Percentiles rank a stretch among this genome's conserved stretches.
phyloP scores from a whole-genome alignment of 2,329 filamentous ascomycete genomes.

The Venturia oleaginea region DNA sequence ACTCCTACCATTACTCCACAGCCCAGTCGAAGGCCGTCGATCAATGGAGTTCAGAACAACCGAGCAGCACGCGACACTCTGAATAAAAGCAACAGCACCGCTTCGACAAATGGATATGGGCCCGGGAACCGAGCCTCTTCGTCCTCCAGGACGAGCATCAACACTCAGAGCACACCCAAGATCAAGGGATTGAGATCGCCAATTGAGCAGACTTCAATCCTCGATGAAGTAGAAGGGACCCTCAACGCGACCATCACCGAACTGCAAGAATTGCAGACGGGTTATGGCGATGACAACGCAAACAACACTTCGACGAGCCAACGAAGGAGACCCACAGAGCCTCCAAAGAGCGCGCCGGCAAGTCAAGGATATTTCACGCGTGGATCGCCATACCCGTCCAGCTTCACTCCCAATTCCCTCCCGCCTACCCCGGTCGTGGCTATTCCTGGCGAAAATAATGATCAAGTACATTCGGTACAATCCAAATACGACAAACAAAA shows the following conservation, averaged over 20 bases:
- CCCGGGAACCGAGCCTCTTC: neutral
- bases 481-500: constrained; percentile 5
- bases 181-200: neutral
- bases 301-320: neutral
- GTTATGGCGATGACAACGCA: neutral
- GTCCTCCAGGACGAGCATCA: neutral
- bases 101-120: constrained; percentile 1
- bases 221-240: constrained; percentile 14
- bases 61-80: neutral
- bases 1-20: constrained; percentile 7
- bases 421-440: constrained; percentile 1
- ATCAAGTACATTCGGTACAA: neutral
- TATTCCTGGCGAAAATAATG: neutral
- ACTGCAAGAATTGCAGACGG: constrained; percentile 11
- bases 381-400: neutral
- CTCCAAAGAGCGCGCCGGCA: constrained; percentile 6
- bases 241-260: constrained; percentile 13
- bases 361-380: neutral
- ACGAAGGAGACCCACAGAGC: neutral
- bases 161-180: neutral
- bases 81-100: neutral
- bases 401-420: neutral
- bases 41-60: neutral
- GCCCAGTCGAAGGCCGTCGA: constrained; percentile 8
- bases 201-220: neutral